A percentile compares a stretch with the other conserved stretches of the same genome.
phyloP scores from a whole-genome alignment of 768 basidiomycete genomes.

The Phylloporus sp. region DNA sequence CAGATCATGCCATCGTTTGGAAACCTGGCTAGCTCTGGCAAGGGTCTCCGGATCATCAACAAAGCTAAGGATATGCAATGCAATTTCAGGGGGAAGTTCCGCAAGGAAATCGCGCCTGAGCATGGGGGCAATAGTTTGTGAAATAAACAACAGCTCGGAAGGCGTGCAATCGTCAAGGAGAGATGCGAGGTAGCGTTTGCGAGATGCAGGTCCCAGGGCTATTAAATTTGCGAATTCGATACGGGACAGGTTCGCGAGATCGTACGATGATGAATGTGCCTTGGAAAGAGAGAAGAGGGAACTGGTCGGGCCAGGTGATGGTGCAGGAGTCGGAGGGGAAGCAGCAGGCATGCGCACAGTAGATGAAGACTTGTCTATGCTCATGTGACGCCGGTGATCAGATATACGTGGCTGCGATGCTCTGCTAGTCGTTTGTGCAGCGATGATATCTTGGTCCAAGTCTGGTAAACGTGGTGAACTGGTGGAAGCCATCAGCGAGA shows the following conservation, averaged over 20 bases:
- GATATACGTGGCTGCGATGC: constrained; percentile 7
- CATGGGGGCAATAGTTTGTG: constrained; percentile 57
- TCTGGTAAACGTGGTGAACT: constrained; percentile 4
- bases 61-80: constrained; percentile 69
- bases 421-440: constrained; percentile 7
- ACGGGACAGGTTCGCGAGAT: constrained; percentile 26
- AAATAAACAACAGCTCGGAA: constrained; percentile 63
- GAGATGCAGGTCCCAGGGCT: constrained; percentile 36
- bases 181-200: constrained; percentile 50
- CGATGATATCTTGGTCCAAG: constrained; percentile 8
- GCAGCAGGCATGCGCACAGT: constrained; percentile 50
- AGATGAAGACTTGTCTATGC: constrained; percentile 19
- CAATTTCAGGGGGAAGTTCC: constrained; percentile 66
- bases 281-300: constrained; percentile 35
- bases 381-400: constrained; percentile 16
- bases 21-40: constrained; percentile 65
- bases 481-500: constrained; percentile 11
- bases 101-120: constrained; percentile 59
- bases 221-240: constrained; percentile 31
- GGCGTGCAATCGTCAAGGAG: constrained; percentile 54
- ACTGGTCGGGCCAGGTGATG: constrained; percentile 53
- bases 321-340: constrained; percentile 61
- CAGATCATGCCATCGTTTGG: constrained; percentile 65
- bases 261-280: constrained; percentile 9
- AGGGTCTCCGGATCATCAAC: constrained; percentile 74